Percentiles rank a stretch among this genome's conserved stretches.
These are phyloP conservation scores for Ichthyophthirius multifiliis DNA, from an alignment of 169 alveolate species.

Conservation along the genomic window DNA sequence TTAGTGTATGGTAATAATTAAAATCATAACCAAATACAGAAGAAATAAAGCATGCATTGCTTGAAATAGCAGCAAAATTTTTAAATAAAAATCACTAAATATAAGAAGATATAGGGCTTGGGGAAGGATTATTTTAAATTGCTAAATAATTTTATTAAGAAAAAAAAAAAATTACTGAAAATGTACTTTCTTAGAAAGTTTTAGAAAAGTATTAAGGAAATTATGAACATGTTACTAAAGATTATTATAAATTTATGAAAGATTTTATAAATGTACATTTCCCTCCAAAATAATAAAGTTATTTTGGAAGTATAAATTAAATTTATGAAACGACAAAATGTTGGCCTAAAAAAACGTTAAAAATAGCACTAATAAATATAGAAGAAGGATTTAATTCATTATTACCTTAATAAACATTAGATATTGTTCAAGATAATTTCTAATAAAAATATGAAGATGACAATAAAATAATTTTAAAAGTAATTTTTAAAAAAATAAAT, in stretches of 20 bases:
- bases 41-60: slow-evolving; percentile 4
- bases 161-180: neutral
- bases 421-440: neutral
- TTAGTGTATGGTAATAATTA: neutral
- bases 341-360: too few relatives aligned
- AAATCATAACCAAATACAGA: neutral
- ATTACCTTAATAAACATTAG: neutral
- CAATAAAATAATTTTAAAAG: too few relatives aligned
- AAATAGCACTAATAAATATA: neutral
- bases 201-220: neutral
- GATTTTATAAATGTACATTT: slow-evolving; percentile 5
- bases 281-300: neutral
- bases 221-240: neutral
- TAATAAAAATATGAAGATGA: neutral
- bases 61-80: neutral
- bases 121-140: neutral
- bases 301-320: neutral
- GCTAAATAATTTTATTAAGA: neutral
- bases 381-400: neutral
- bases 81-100: neutral
- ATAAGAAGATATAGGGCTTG: neutral
- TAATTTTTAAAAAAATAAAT: too few relatives aligned
- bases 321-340: neutral
- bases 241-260: neutral
- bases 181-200: neutral